Evolutionary conservation across 2,329 filamentous ascomycete genomes (phyloP), one percentile per base, ranked within the genome.

Genomic region (Ophiocordyceps polyrhachis-furcata): DNA sequence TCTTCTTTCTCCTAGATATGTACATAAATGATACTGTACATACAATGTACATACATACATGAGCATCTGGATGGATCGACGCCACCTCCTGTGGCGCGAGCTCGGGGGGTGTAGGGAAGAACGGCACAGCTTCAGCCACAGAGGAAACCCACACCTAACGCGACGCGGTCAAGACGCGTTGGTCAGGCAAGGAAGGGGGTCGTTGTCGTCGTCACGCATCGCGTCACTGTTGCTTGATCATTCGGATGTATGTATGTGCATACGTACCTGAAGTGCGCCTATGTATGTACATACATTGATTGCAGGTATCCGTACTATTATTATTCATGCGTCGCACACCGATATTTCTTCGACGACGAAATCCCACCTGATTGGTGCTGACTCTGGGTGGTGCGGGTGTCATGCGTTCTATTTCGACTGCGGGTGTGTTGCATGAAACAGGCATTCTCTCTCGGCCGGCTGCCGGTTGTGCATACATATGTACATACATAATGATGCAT

Each of bases 1-100:
- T 8, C 32, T 9, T 17, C n/a, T n/a, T n/a, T n/a, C n/a, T n/a
- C n/a, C n/a, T n/a, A n/a, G n/a, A n/a, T n/a, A n/a, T n/a, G n/a
- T n/a, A n/a, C n/a, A n/a, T n/a, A n/a, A n/a, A n/a, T n/a, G n/a
- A n/a, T n/a, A n/a, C n/a, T n/a, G n/a, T n/a, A n/a, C n/a, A n/a
- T n/a, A n/a, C n/a, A n/a, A n/a, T n/a, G n/a, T n/a, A n/a, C n/a
- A n/a, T n/a, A n/a, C n/a, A n/a, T n/a, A n/a, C n/a, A n/a, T n/a
- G n/a, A n/a, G n/a, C n/a, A n/a, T n/a, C n/a, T n/a, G n/a, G 19
- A 14, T 13, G 20, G 19, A 25, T 14, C 28, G 42, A 21, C 12
- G 51, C 51, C 49, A 49, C 50, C 49, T 50, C 49, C 46, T 53
- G 52, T 53, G 51, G 52, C 52, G 50, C 46, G 49, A 53, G 52